phyloP scores from a whole-genome alignment of 257 asterid species.

The Verbascum thapsus region DNA sequence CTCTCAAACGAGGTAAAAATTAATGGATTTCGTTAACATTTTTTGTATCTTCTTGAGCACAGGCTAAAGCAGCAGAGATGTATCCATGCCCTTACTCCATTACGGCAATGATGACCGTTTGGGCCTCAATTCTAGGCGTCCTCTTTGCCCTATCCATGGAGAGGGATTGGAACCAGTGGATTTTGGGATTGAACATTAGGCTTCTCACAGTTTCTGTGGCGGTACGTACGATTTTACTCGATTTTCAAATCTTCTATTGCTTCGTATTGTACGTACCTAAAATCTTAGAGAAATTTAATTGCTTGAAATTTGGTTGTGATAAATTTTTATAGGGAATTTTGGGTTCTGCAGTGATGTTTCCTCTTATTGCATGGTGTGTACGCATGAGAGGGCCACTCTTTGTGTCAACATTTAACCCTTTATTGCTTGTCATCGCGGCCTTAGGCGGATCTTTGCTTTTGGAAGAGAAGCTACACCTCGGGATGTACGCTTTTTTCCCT shows the following conservation, averaged over 20 bases:
- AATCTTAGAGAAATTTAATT: too few species aligned
- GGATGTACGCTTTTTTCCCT: constrained; percentile 41
- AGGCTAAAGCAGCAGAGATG: constrained; percentile 52
- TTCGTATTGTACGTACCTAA: too few species aligned
- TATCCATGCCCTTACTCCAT: constrained; percentile 66
- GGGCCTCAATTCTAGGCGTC: constrained; percentile 48
- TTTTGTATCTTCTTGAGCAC: background rate
- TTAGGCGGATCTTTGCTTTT: constrained; percentile 51
- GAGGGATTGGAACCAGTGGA: constrained; percentile 63
- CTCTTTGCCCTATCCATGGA: constrained; percentile 45
- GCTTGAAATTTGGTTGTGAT: background rate
- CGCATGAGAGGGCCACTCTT: constrained; percentile 60
- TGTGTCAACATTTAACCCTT: constrained; percentile 54
- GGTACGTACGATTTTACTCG: constrained; percentile 29
- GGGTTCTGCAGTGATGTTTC: constrained; percentile 51
- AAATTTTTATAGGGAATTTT: constrained; percentile 48
- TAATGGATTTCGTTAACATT: too few species aligned
- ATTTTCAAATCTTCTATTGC: too few species aligned
- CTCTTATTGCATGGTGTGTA: constrained; percentile 52
- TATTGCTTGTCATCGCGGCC: constrained; percentile 63
- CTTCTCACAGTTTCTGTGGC: constrained; percentile 46
- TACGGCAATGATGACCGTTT: constrained; percentile 52
- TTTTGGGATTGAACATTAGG: constrained; percentile 56
- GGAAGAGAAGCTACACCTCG: constrained; percentile 53
- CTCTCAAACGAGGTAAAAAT: too few species aligned